Base-by-base conservation (phyloP, 192 early-diverging fungal genomes). In the Chytriomyces hyalinus region DNA sequence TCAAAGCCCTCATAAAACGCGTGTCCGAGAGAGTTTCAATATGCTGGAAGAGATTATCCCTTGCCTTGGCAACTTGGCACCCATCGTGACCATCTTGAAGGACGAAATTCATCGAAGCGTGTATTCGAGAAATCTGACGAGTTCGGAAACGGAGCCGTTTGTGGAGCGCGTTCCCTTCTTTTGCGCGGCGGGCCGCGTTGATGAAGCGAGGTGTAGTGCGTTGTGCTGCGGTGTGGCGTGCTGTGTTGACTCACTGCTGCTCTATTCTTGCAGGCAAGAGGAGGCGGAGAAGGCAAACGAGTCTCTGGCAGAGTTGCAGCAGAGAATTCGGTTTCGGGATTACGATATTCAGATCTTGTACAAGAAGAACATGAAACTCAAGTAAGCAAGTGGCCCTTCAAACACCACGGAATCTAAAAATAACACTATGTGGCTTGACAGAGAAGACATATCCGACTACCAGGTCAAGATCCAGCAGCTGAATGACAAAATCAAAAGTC, bases 291-390 rank as follows among this genome's bases (percentile, higher is more conserved):
- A 80, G 61, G 80, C 67, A 22, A 69, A 63, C 49, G 79, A 85
- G 13, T 45, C 78, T 2, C 62, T 84, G 8, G 60, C 77, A 0
- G 84, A 83, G 43, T 47, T 85, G 6, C 28, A 75, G 22, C 84
- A 87, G 62, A 81, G 84, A 61, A 51, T 87, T 36, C 84, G 82
- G 50, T 87, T 87, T 60, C 73, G 81, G 6, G 86, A 87, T n/a
- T 76, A 87, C 26, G 86, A 87, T 80, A 43, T 84, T 24, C 80
- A 87, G 59, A 78, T 87, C 51, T 69, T 84, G 13, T 79, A 85
- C 60, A 70, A 79, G 49, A 87, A 83, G 59, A 87, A 85, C 51
- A 78, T 87, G 15, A 62, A 67, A 3, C 67, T 87, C 13, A 87
- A 87, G 84, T 84, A 72, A 49, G 78, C 10, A 20, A 10, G 20